Evolutionary conservation across 2,329 filamentous ascomycete genomes (phyloP).

Genomic region (Teratosphaeria destructans): DNA sequence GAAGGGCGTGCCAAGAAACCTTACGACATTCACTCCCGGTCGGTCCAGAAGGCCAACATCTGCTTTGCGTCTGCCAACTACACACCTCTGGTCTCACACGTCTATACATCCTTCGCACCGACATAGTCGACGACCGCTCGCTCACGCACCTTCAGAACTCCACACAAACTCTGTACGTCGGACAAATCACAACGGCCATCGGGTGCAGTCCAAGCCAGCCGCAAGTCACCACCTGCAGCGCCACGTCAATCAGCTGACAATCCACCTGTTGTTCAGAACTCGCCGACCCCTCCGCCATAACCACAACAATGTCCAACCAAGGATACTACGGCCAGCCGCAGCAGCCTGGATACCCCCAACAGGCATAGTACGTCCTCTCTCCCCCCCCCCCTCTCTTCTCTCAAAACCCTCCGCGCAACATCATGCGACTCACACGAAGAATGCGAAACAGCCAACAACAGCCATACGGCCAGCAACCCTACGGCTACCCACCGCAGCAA

Average conservation of each 20-base stretch:
- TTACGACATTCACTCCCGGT: neutral
- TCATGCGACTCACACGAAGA: neutral
- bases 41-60: neutral
- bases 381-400: neutral
- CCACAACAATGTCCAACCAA: conserved; percentile 31
- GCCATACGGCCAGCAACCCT: conserved; percentile 5
- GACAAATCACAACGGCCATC: neutral
- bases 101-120: neutral
- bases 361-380: neutral
- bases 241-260: conserved; percentile 3
- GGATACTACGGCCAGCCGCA: conserved; percentile 28
- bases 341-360: conserved; percentile 4
- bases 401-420: neutral
- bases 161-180: neutral
- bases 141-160: neutral
- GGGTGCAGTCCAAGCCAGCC: neutral
- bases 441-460: neutral
- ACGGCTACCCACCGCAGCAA: conserved; percentile 22
- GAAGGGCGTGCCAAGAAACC: neutral
- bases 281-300: neutral
- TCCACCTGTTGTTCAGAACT: neutral
- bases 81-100: neutral
- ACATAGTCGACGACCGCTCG: neutral
- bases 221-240: neutral
- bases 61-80: neutral